Evolutionary conservation across 2,329 filamentous ascomycete species (phyloP).

Genomic region (Neurospora crassa): DNA sequence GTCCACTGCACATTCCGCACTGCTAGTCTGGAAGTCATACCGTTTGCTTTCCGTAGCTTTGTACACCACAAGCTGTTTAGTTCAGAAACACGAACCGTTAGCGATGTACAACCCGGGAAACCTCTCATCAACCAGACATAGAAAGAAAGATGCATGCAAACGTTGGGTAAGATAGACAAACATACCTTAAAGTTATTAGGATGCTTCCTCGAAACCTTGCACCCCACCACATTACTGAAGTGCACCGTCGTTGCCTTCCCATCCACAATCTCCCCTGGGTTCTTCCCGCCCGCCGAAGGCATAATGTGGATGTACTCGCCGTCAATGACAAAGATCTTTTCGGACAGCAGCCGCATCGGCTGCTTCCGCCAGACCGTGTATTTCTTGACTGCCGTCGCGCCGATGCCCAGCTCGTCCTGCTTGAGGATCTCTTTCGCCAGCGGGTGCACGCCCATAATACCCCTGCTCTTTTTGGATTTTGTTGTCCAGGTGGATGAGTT

Average conservation of each 20-base stretch:
- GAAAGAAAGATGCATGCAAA: neutral
- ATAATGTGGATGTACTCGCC: conserved; percentile 83
- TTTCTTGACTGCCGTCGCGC: conserved; percentile 54
- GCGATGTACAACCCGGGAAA: neutral
- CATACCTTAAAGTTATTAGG: conserved; percentile 69
- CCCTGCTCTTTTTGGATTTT: conserved; percentile 32
- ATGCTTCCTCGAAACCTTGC: conserved; percentile 71
- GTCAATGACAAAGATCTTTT: conserved; percentile 69
- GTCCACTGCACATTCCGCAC: conserved; percentile 61
- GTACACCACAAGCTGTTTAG: conserved; percentile 55
- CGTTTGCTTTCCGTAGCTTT: conserved; percentile 67
- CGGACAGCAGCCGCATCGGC: conserved; percentile 71
- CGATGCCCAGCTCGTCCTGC: conserved; percentile 46
- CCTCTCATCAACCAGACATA: neutral
- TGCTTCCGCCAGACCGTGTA: conserved; percentile 77
- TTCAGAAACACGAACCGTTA: neutral
- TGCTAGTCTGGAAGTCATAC: conserved; percentile 78
- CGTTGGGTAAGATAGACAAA: neutral
- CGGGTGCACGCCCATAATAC: conserved; percentile 50
- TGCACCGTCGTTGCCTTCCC: conserved; percentile 74
- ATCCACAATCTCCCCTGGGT: conserved; percentile 32
- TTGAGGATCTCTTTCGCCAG: conserved; percentile 54
- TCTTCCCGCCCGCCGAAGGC: conserved; percentile 57
- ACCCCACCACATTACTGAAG: conserved; percentile 72
- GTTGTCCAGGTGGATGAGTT: conserved; percentile 41